Evolutionary conservation across 176 grass and related monocot species (phyloP), one percentile per base, ranked within the genome.

Genomic region (Paspalum vaginatum): DNA sequence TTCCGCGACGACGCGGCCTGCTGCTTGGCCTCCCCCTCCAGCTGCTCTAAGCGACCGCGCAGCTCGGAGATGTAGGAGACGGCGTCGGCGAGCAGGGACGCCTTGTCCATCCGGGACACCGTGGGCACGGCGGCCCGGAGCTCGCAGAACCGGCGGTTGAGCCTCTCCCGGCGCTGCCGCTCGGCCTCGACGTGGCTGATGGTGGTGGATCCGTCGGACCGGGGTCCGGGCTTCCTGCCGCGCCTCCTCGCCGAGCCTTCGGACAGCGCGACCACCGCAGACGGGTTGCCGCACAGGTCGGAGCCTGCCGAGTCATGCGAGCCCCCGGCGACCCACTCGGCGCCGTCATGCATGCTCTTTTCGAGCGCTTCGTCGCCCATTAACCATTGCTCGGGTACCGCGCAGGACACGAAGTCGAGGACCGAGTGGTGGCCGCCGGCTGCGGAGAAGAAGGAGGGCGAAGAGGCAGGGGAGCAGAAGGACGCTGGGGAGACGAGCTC

Each of bases 21-120:
- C 50, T 38, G 14, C 51, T 38, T 71, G 26, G 75, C 52, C 39
- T 91, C 77, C 38, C 75, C 58, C 81, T 85, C 71, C 2, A 81
- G 64, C 47, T 11, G 12, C 62, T 63, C 59, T 22, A 89, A 72
- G 48, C 60, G 81, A 12, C 59, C 61, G 20, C 83, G 65, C n/a
- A 92, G 80, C 61, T 89, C 79, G 41, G 81, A 48, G 71, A 89
- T 92, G 86, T 92, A 89, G 63, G 68, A 22, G 4, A 74, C 56
- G 38, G 86, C 86, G 65, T 88, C 90, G 1, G 79, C 72, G 43
- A 92, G 83, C 13, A 88, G 89, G 5, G 90, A 92, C 6, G 90
- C 78, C 67, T 88, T 92, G 78, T 92, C 86, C 90, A 92, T 88
- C 24, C 90, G 61, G 0, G 90, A 92, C 39, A 92, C 86, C 7